Percentiles rank a stretch among this genome's conserved stretches.
Conservation (phyloP, 768 basidiomycete species). For the Cyathus striatus region DNA sequence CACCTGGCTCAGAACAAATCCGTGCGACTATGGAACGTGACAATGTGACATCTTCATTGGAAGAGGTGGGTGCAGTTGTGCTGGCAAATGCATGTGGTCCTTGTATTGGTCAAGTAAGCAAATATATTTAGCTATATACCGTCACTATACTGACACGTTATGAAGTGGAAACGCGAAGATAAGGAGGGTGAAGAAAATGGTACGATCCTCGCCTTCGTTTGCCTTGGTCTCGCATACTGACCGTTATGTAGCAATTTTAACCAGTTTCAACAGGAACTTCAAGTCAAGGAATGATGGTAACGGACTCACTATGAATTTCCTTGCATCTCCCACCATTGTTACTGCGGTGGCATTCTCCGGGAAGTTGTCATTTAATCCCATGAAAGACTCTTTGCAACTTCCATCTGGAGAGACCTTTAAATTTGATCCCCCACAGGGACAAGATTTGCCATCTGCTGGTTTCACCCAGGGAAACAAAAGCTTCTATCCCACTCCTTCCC, state of each 20-base stretch:
- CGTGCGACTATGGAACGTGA: conserved; percentile 97
- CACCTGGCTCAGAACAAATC: conserved; percentile 93
- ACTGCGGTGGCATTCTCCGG: conserved; percentile 98
- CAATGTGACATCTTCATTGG: conserved; percentile 71
- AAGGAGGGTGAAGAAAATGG: conserved; percentile 89
- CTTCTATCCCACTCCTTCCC: conserved; percentile 74
- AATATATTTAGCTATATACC: conserved; percentile 1
- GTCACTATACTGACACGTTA: conserved; percentile 5
- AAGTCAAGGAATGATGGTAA: conserved; percentile 98
- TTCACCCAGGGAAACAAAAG: conserved; percentile 71
- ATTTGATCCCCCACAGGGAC: conserved; percentile 80
- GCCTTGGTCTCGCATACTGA: too few species aligned
- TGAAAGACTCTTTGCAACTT: conserved; percentile 63
- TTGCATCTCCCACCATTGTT: conserved; percentile 94
- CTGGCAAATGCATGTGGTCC: conserved; percentile 98
- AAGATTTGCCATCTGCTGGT: conserved; percentile 78
- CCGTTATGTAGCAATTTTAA: conserved; percentile 75
- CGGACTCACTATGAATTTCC: conserved; percentile 91
- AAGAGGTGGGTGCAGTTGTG: conserved; percentile 90
- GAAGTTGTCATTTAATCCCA: conserved; percentile 89
- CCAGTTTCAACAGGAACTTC: conserved; percentile 89
- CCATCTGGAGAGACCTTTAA: conserved; percentile 76
- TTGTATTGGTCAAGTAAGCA: conserved; percentile 86
- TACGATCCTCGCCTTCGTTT: too few species aligned
- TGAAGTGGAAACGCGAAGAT: conserved; percentile 89